Base-by-base conservation (phyloP, 345 rosid species). In the Erodium maritimum region DNA sequence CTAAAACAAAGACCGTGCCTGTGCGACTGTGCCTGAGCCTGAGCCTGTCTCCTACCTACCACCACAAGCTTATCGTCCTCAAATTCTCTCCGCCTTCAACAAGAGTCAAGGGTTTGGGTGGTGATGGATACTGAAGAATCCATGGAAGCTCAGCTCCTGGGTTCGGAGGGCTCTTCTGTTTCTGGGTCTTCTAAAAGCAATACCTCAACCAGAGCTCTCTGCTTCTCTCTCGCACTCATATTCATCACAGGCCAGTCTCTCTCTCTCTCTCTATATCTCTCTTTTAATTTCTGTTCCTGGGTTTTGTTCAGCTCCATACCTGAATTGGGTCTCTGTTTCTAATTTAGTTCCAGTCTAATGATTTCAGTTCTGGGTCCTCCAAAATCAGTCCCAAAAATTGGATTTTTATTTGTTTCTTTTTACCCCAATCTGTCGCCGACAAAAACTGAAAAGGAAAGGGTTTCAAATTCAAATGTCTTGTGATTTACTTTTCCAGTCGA, bases 231-330 rank as follows among this genome's bases (percentile, higher is more conserved):
- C 24, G 64, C 68, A 8, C 65, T 73, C 53, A 17, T 80, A 1
- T 23, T 67, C 19, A 24, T 82, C 17, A 52, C 74, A 58, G 55
- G 91, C 82, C 67, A 63, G 77, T 57, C 8, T 18, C 54, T 42
- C 17, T 52, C 18, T 29, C 52, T 18, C 5, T 17, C 21, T 46
- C 14, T 52, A 6, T n/a, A n/a, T n/a, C n/a, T n/a, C n/a, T 22
- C 18, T 13, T 19, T 54, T 50, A n/a, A 17, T 46, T 42, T 13
- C 12, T 19, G 58, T 4, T 46, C 25, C 34, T 57, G 57, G 56
- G 33, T 58, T 61, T 53, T 50, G 19, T 17, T 17, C 2, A 50
- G 17, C 19, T 17, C 20, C 9, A 17, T 1, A 17, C 17, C 53
- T 37, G 46, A 52, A 8, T 12, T 55, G 17, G n/a, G 7, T 23